Evolutionary conservation across 2,329 filamentous ascomycete species (phyloP).

Genomic region (Hortaea werneckii): DNA sequence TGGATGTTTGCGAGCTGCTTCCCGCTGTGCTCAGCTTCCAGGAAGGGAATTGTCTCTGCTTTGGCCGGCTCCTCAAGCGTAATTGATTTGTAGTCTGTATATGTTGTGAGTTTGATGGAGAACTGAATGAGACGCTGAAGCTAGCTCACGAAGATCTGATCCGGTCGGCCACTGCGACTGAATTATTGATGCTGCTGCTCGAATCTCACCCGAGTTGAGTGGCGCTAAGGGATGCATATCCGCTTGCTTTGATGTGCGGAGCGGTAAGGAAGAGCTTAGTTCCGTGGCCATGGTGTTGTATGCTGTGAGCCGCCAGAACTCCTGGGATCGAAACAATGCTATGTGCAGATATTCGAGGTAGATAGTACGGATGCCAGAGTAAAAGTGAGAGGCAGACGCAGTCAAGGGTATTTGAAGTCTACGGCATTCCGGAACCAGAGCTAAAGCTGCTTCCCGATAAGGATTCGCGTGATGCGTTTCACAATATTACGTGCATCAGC

Average conservation of each 20-base stretch:
- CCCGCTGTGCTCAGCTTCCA: conserved; percentile 23
- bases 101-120: no score
- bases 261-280: conserved; percentile 3
- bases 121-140: no score
- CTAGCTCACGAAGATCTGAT: conserved; percentile 35
- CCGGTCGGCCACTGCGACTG: conserved; percentile 45
- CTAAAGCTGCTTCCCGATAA: no score
- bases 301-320: not conserved
- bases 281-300: conserved; percentile 6
- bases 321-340: no score
- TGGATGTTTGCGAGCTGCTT: conserved; percentile 38
- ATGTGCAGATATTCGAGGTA: no score
- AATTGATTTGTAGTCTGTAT: conserved; percentile 52
- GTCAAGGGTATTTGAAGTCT: no score
- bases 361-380: no score
- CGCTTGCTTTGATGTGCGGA: conserved; percentile 6
- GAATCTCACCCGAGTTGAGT: conserved; percentile 48
- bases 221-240: conserved; percentile 49
- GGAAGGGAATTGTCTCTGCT: conserved; percentile 21
- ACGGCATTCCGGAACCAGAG: no score
- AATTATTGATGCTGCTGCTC: conserved; percentile 40
- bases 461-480: no score
- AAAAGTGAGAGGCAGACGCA: no score
- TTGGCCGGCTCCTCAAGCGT: conserved; percentile 32
- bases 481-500: no score